Evolutionary conservation across 257 asterid species (phyloP).

Genomic region (Ocimum tenuiflorum): DNA sequence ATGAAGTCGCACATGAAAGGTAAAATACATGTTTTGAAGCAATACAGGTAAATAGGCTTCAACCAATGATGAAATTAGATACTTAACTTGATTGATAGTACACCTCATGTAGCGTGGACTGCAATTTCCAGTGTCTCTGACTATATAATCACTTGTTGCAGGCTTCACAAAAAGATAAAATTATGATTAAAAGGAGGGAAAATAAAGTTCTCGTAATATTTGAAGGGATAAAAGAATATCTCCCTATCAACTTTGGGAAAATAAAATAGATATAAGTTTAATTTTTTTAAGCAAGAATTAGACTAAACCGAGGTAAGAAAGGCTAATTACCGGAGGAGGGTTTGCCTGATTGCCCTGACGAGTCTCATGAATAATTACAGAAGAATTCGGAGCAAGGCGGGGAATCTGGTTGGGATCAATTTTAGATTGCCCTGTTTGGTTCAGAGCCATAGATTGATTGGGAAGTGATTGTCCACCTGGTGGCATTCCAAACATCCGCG

Average conservation of each 20-base stretch:
- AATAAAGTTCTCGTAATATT: constrained; percentile 1
- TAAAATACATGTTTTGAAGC: no score
- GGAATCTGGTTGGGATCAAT: constrained; percentile 98
- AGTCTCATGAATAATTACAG: constrained; percentile 73
- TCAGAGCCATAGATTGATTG: constrained; percentile 67
- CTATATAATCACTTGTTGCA: constrained; percentile 89
- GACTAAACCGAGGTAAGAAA: background rate
- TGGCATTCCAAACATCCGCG: constrained; percentile 79
- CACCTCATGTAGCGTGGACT: constrained; percentile 98
- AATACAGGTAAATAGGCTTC: no score
- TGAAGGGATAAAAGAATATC: background rate
- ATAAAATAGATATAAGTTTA: constrained; percentile 7
- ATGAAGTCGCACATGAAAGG: constrained; percentile 1
- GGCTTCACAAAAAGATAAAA: constrained; percentile 49
- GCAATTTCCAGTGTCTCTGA: constrained; percentile 92
- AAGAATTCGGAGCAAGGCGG: constrained; percentile 62
- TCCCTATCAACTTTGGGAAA: background rate
- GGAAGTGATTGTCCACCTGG: constrained; percentile 52
- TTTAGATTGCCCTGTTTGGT: constrained; percentile 76
- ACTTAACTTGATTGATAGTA: constrained; percentile 79
- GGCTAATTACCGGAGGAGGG: constrained; percentile 79
- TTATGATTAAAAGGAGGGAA: constrained; percentile 18
- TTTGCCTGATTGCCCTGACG: constrained; percentile 97
- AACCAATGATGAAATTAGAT: constrained; percentile 22
- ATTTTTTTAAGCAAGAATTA: background rate